These are phyloP conservation scores for Dendrothele bispora DNA, from an alignment of 768 basidiomycete genomes.

Conservation along the genomic window DNA sequence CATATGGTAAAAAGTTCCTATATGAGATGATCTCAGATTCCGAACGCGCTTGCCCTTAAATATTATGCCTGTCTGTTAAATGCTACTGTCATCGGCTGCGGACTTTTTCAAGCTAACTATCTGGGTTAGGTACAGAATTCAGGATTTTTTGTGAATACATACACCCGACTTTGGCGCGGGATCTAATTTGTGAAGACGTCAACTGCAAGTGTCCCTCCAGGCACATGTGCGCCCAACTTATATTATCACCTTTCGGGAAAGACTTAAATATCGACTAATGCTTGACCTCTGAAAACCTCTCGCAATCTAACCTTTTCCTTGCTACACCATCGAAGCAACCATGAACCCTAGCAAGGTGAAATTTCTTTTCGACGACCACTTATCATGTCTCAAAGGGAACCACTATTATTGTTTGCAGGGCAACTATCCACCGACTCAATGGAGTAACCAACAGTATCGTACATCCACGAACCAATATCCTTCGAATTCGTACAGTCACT, in stretches of 20 bases:
- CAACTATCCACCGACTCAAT: conserved; percentile 32
- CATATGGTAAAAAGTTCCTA: not conserved
- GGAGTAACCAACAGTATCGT: conserved; percentile 36
- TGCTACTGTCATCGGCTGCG: conserved; percentile 8
- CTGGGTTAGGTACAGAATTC: conserved; percentile 6
- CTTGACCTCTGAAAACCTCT: conserved; percentile 24
- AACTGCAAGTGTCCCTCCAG: not conserved
- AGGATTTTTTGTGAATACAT: too few relatives aligned
- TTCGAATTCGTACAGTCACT: conserved; percentile 15
- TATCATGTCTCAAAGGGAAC: conserved; percentile 30
- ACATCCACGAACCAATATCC: conserved; percentile 19
- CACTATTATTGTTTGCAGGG: conserved; percentile 26
- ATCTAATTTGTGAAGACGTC: conserved; percentile 1
- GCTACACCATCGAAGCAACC: conserved; percentile 22
- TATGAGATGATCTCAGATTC: conserved; percentile 7
- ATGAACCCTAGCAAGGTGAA: conserved; percentile 23
- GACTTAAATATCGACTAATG: conserved; percentile 9
- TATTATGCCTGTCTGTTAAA: conserved; percentile 4
- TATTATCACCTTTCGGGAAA: not conserved
- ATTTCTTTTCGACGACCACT: conserved; percentile 9
- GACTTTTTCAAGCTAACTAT: conserved; percentile 7
- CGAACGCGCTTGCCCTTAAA: conserved; percentile 5
- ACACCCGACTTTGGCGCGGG: conserved; percentile 3
- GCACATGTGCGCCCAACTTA: conserved; percentile 12
- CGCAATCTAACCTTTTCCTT: conserved; percentile 17